Evolutionary conservation across 176 grass and related monocot genomes (phyloP).

Genomic region (Calamus simplicifolius): DNA sequence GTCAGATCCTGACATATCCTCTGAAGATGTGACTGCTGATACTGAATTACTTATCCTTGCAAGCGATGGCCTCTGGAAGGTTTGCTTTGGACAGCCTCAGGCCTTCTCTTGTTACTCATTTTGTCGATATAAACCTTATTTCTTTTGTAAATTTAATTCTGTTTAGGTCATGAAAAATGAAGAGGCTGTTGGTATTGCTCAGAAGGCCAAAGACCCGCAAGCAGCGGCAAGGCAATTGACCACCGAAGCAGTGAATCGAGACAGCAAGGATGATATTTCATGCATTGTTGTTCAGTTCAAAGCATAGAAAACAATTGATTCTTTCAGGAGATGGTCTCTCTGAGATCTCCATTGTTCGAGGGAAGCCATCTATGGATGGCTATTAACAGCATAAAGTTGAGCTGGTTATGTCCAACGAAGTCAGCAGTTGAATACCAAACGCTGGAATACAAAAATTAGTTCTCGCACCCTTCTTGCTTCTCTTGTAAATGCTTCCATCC

Average conservation of each 20-base stretch:
- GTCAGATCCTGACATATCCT: constrained; percentile 5
- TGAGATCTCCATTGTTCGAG: too few relatives aligned
- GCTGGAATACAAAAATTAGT: too few relatives aligned
- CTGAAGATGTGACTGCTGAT: constrained; percentile 1
- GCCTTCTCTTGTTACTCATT: too few relatives aligned
- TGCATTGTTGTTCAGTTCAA: constrained; percentile 11
- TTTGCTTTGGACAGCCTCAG: background rate
- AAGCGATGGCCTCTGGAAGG: constrained; percentile 21
- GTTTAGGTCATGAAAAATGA: constrained; percentile 16
- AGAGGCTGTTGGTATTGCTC: constrained; percentile 7
- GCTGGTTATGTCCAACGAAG: too few relatives aligned
- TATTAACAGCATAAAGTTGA: too few relatives aligned
- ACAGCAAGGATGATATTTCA: constrained; percentile 20
- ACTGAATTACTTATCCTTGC: constrained; percentile 13
- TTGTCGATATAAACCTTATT: too few relatives aligned
- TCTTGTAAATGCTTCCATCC: too few relatives aligned
- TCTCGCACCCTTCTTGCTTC: too few relatives aligned
- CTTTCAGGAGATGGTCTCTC: too few relatives aligned
- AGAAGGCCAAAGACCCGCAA: constrained; percentile 7
- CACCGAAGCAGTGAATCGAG: constrained; percentile 4
- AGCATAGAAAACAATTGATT: background rate
- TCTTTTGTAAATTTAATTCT: background rate
- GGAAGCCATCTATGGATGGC: too few relatives aligned
- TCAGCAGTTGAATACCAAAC: too few relatives aligned
- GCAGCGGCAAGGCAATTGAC: constrained; percentile 12